phyloP scores from a whole-genome alignment of 2,329 filamentous ascomycete genomes.

The Chaetomium globosum region DNA sequence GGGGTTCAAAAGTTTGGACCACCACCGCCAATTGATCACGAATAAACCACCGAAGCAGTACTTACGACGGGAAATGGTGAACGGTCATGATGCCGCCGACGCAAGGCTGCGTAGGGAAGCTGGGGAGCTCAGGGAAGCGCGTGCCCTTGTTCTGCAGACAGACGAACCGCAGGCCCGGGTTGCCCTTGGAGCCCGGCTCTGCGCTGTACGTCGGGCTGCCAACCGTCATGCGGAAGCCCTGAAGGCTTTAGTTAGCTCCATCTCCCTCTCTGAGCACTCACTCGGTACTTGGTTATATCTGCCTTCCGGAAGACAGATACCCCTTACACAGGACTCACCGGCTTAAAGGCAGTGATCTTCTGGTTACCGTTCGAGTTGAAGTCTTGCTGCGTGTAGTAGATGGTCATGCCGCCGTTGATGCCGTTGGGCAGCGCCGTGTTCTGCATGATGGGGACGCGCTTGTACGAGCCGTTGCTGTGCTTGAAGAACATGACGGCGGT shows the following conservation, averaged over 20 bases:
- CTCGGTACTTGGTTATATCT: too few relatives aligned
- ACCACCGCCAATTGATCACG: too few relatives aligned
- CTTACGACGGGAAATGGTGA: conserved; percentile 43
- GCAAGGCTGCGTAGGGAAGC: conserved; percentile 47
- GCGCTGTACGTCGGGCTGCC: conserved; percentile 39
- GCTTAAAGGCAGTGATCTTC: conserved; percentile 36
- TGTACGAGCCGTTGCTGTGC: conserved; percentile 37
- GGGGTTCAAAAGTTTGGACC: too few relatives aligned
- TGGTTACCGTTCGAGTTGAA: conserved; percentile 35
- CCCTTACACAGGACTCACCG: conserved; percentile 27
- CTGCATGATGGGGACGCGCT: conserved; percentile 35
- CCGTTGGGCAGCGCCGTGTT: conserved; percentile 36
- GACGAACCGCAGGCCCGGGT: conserved; percentile 47
- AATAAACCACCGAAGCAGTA: not conserved
- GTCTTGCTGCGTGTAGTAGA: conserved; percentile 37
- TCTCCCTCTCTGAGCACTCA: not conserved
- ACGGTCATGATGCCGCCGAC: conserved; percentile 49
- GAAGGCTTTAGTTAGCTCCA: conserved; percentile 12
- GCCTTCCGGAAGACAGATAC: too few relatives aligned
- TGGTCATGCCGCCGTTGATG: conserved; percentile 37
- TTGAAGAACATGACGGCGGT: conserved; percentile 39
- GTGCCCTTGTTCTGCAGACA: conserved; percentile 46
- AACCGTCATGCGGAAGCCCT: conserved; percentile 51
- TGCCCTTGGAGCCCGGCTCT: conserved; percentile 38
- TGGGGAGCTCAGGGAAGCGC: conserved; percentile 43